Base-by-base conservation (phyloP, 331 rosid species). In the Acacia concinna region DNA sequence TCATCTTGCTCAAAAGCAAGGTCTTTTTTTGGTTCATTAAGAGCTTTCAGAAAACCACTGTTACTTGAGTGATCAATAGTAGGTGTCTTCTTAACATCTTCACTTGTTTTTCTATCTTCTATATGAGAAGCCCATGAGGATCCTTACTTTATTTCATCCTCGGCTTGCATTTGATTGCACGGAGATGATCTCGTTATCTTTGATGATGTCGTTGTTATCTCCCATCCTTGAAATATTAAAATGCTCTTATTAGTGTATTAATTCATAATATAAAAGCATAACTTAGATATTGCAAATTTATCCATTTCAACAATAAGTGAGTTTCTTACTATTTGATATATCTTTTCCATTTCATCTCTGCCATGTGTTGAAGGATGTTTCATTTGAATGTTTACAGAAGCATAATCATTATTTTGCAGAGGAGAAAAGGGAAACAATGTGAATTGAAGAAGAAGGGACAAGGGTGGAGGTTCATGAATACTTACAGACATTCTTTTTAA, bases 141-240 rank as follows among this genome's bases (percentile, higher is more conserved):
- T 35, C 67, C 15, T 67, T 25, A 73, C 77, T 66, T 63, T 65
- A 49, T 77, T 59, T 74, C 89, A 67, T 92, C 96, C 83, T 95
- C 98, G 4, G 92, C 94, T 72, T 73, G 81, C 97, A 92, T 92
- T 43, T 85, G 90, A 81, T 80, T 87, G 18, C 78, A 89, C 12
- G 92, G 85, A 41, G 97, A 91, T 70, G 90, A 34, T 64, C 94
- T 78, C n/a, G n/a, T n/a, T n/a, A n/a, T n/a, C 87, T 92, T 95
- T 70, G 92, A 89, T 41, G 98, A 92, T 80, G 96, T 97, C 78
- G 97, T 85, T 81, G 98, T 87, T 52, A 95, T 90, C 88, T 92
- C 97, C 93, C 88, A 89, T 23, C 90, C 98, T 97, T 95, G 91
- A 77, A 84, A 80, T 66, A 63, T 60, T n/a, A n/a, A n/a, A n/a